These are phyloP conservation scores for Irpex sp. DNA, from an alignment of 1,284 basidiomycete species.

Conservation along the genomic window DNA sequence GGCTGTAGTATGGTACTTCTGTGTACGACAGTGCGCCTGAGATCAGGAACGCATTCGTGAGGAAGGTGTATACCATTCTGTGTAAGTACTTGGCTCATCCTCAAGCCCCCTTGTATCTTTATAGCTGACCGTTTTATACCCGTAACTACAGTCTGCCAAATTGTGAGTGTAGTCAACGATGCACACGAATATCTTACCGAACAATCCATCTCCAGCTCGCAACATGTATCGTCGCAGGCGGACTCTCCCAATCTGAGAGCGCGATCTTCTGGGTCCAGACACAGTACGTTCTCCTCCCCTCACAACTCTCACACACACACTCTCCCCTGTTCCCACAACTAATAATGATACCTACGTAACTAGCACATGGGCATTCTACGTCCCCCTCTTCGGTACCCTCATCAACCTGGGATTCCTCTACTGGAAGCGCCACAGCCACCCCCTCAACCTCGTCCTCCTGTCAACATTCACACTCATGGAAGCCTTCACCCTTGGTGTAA, in stretches of 20 bases:
- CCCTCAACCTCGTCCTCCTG: slow-evolving; percentile 77
- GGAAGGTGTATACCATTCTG: slow-evolving; percentile 80
- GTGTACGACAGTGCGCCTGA: slow-evolving; percentile 72
- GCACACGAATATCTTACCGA: background rate
- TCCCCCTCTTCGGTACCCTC: slow-evolving; percentile 72
- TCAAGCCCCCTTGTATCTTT: too few species aligned
- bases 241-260: slow-evolving; percentile 54
- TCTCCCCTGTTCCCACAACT: background rate
- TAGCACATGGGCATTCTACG: slow-evolving; percentile 72
- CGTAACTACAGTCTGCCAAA: slow-evolving; percentile 37
- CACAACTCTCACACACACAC: background rate
- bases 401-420: slow-evolving; percentile 74
- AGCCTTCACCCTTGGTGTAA: slow-evolving; percentile 75
- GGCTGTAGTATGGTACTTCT: slow-evolving; percentile 69
- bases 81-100: slow-evolving; percentile 42
- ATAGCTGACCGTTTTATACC: too few species aligned
- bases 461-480: slow-evolving; percentile 78
- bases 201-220: slow-evolving; percentile 43
- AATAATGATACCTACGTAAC: background rate
- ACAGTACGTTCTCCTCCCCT: slow-evolving; percentile 43
- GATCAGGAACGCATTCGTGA: slow-evolving; percentile 71
- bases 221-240: slow-evolving; percentile 66
- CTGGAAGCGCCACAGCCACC: slow-evolving; percentile 87
- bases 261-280: slow-evolving; percentile 64
- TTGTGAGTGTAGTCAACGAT: slow-evolving; percentile 41